These are phyloP conservation scores for Pseudopyrenochaeta lycopersici DNA, from an alignment of 2,329 filamentous ascomycete genomes.

Conservation along the genomic window DNA sequence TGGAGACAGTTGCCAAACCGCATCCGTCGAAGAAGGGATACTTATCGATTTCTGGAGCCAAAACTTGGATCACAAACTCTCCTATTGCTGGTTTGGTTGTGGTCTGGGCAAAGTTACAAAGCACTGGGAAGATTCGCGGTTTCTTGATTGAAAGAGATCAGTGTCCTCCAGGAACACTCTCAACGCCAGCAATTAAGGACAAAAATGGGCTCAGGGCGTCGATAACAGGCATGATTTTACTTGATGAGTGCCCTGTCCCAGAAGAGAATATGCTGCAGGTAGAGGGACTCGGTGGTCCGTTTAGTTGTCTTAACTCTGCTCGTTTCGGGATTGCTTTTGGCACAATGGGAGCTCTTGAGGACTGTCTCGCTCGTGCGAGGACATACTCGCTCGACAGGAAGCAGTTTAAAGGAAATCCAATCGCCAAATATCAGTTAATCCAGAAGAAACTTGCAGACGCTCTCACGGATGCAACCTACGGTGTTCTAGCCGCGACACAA, in stretches of 20 bases:
- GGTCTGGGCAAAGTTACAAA: conserved; percentile 92
- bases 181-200: conserved; percentile 91
- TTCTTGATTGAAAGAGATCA: conserved; percentile 88
- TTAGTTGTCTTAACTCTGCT: conserved; percentile 92
- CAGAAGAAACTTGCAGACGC: conserved; percentile 98
- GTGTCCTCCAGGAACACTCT: conserved; percentile 86
- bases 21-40: conserved; percentile 87
- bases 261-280: conserved; percentile 94
- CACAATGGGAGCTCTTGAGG: conserved; percentile 91
- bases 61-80: conserved; percentile 97
- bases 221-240: conserved; percentile 96
- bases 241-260: conserved; percentile 89
- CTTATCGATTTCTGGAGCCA: conserved; percentile 79
- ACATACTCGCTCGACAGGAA: conserved; percentile 90
- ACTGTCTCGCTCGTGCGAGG: conserved; percentile 83
- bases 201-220: conserved; percentile 94
- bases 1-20: conserved; percentile 87
- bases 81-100: conserved; percentile 86
- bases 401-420: conserved; percentile 95
- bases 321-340: conserved; percentile 94
- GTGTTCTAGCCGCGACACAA: conserved; percentile 88
- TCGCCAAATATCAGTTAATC: conserved; percentile 95
- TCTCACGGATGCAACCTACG: conserved; percentile 87
- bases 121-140: conserved; percentile 91
- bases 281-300: conserved; percentile 87